Evolutionary conservation across 768 basidiomycete genomes (phyloP).

Genomic region (Podaxis sp.): DNA sequence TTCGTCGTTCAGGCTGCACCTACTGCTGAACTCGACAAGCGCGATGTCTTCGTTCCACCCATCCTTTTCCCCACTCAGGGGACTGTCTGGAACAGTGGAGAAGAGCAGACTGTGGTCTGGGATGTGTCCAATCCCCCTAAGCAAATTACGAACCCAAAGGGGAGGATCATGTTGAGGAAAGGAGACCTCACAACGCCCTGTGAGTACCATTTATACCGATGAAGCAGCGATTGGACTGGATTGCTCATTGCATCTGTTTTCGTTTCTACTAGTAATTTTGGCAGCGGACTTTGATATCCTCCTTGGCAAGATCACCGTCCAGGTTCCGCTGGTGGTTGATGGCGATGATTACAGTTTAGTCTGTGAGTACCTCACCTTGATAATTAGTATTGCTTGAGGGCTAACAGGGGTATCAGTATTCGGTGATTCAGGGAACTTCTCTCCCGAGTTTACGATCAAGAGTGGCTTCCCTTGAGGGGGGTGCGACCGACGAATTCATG

Average conservation of each 20-base stretch:
- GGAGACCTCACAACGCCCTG: constrained; percentile 31
- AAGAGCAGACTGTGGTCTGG: constrained; percentile 45
- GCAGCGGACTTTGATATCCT: constrained; percentile 38
- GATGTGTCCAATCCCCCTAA: constrained; percentile 38
- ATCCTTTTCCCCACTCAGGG: constrained; percentile 35
- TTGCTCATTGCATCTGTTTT: constrained; percentile 6
- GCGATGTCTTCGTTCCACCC: constrained; percentile 50
- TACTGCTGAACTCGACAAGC: constrained; percentile 22
- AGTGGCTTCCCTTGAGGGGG: not conserved
- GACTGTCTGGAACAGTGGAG: constrained; percentile 43
- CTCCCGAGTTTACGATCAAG: constrained; percentile 4
- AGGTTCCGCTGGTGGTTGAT: constrained; percentile 33
- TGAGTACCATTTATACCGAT: constrained; percentile 17
- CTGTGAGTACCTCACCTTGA: constrained; percentile 30
- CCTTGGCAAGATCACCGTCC: constrained; percentile 30
- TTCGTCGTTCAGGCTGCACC: constrained; percentile 24
- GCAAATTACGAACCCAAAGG: constrained; percentile 49
- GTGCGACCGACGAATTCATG: no score
- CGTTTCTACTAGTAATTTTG: constrained; percentile 25
- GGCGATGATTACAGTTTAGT: constrained; percentile 37
- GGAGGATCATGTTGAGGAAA: constrained; percentile 42
- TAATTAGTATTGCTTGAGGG: not conserved
- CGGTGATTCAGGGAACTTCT: constrained; percentile 33
- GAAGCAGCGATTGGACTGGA: not conserved
- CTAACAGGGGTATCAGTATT: constrained; percentile 23